phyloP scores from a whole-genome alignment of 257 asterid species.

The Fraxinus excelsior region DNA sequence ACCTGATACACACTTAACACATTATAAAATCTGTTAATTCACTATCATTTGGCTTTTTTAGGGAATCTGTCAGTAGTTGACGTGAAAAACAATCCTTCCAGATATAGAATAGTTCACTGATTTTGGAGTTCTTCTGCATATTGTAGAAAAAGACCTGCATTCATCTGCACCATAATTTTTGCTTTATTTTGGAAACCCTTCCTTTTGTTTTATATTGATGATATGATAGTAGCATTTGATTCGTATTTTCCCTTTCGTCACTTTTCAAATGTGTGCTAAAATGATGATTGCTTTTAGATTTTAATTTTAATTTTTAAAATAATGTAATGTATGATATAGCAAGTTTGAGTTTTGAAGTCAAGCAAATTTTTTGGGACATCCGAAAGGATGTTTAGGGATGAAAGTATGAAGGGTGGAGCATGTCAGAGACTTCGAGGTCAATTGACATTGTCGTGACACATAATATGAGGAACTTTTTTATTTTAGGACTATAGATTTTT shows the following conservation, averaged over 20 bases:
- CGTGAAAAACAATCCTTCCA: background rate
- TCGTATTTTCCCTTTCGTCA: too few species aligned
- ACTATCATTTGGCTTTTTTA: background rate
- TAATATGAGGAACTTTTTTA: too few species aligned
- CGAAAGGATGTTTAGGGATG: background rate
- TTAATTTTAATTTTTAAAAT: background rate
- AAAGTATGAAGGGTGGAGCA: background rate
- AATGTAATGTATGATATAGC: background rate
- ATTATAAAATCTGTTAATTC: constrained; percentile 19
- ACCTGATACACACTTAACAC: background rate
- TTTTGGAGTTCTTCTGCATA: background rate
- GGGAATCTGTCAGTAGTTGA: background rate
- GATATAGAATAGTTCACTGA: background rate
- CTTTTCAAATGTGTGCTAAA: background rate
- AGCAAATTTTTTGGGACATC: background rate
- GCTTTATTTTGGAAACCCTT: background rate
- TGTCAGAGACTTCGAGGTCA: background rate
- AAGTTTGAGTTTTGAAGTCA: background rate
- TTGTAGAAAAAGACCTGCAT: background rate
- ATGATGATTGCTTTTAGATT: background rate
- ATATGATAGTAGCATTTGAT: too few species aligned
- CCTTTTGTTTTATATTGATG: background rate
- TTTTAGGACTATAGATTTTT: background rate
- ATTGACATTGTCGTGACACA: background rate
- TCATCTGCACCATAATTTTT: background rate